Evolutionary conservation across 805 yeast genomes (phyloP).

Genomic region (Millerago galiae): DNA sequence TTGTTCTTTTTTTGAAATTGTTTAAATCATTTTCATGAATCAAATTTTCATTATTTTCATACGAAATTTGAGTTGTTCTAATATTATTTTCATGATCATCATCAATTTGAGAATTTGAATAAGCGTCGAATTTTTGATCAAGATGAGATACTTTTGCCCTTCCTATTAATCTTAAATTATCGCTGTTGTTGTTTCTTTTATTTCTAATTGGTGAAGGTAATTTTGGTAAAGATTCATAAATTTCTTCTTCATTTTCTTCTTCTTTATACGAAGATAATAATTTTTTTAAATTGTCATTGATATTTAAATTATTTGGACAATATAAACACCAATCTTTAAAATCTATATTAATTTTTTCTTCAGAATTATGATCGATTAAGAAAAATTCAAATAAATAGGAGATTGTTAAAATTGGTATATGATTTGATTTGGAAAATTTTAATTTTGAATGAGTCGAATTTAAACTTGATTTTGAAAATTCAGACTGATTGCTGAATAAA

Average conservation of each 20-base stretch:
- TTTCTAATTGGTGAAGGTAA: conserved; percentile 51
- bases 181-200: conserved; percentile 30
- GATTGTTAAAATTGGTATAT: conserved; percentile 50
- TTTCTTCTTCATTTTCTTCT: background rate
- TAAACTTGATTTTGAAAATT: conserved; percentile 24
- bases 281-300: conserved; percentile 1
- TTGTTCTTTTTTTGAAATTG: conserved; percentile 12
- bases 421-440: conserved; percentile 51
- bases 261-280: too few relatives aligned
- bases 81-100: conserved; percentile 2
- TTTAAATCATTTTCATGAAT: background rate
- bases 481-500: conserved; percentile 13
- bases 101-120: background rate
- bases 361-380: conserved; percentile 5
- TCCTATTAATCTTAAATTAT: conserved; percentile 38
- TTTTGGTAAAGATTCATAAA: conserved; percentile 21
- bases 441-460: conserved; percentile 47
- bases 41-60: conserved; percentile 5
- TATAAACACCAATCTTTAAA: conserved; percentile 51
- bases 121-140: conserved; percentile 1
- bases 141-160: conserved; percentile 33
- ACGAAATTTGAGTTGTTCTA: conserved; percentile 10
- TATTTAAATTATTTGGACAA: conserved; percentile 34
- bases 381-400: conserved; percentile 49
- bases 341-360: conserved; percentile 26